Base-by-base conservation (phyloP, 2,329 filamentous ascomycete genomes). In the Epichloe bromicola region DNA sequence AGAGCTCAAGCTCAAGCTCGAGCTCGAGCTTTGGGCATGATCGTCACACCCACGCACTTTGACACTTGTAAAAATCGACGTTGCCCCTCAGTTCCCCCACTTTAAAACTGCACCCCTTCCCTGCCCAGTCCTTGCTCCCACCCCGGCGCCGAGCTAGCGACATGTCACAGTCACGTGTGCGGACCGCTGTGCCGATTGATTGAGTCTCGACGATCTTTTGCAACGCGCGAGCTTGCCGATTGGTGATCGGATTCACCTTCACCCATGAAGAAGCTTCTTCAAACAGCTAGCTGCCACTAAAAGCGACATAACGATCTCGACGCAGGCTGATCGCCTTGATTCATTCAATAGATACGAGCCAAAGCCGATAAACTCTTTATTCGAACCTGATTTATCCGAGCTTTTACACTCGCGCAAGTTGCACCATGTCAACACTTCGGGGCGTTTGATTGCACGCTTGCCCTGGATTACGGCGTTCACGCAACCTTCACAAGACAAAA, bases 131-230 rank as follows among this genome's bases (percentile, higher is more conserved):
- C 26, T 26, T 26, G 7, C 26, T 26, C 26, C 26, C 26, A 26
- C 26, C 26, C 26, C 3, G 26, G 26, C 26, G 26, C 26, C 26
- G 26, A 30, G 8, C 26, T 30, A 30, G 8, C 26, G 26, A 30
- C 26, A n/a, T 40, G 46, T 20, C 23, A 48, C 46, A 39, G 46
- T 39, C 33, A 48, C 34, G 46, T 48, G 46, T 30, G 46, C 42
- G 15, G 14, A n/a, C 19, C 34, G 14, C 45, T 38, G 30, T 14
- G 19, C 33, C 45, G 38, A 42, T 20, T 23, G 10, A 30, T 42
- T 42, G 19, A 26, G 40, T 11, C 19, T 20, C 19, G 40, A 20
- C 12, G 40, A 19, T 42, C 40, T 42, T 26, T 40, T 7, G 19
- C 40, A 42, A 42, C 0, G 40, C 0, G 40, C 40, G 19, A 42